Base-by-base conservation (phyloP, 768 basidiomycete species). In the Auricularia heimuer region DNA sequence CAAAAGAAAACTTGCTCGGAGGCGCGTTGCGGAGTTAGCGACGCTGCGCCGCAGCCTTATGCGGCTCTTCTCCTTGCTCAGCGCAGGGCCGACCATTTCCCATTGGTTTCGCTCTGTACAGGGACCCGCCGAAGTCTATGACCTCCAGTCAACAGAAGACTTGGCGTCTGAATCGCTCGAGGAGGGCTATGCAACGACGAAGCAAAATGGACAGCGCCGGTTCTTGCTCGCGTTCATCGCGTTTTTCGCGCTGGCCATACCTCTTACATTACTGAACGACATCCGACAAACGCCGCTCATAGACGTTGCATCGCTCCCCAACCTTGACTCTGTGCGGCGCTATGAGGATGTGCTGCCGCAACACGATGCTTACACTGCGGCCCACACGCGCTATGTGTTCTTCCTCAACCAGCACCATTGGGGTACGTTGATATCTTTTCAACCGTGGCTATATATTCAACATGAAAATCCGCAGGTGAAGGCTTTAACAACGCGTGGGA, bases 401-500 rank as follows among this genome's bases (percentile, higher is more conserved):
- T 60, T 60, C 24, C 24, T 60, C 24, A 29, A 7, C 24, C 56
- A 60, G 18, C 56, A 60, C 56, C 56, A 60, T 34, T 60, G 56
- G 56, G 47, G 47, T 51, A 51, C 21, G 21, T 6, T 11, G 18
- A 3, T 11, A 6, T 12, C 47, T 51, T 18, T 10, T 6, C 6
- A 6, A 21, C 4, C 16, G 6, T 4, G 8, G 21, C 6, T 21
- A 18, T 21, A 18, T 18, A 51, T 21, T 51, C 11, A 51, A 4
- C 3, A 12, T 18, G 21, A 18, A 18, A 10, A 18, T 18, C 18
- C 21, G 4, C 16, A 51, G 83, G 70, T 11, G 77, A 79, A 51
- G 86, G 86, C 2, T 87, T 83, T 84, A 85, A 85, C 3, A 88
- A 88, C 64, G 77, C 73, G 7, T 75, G 86, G 77, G 83, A 87